A percentile compares a stretch with the other conserved stretches of the same genome.
Conservation (phyloP, 306 rosid species). For the Dalbergia oliveri region DNA sequence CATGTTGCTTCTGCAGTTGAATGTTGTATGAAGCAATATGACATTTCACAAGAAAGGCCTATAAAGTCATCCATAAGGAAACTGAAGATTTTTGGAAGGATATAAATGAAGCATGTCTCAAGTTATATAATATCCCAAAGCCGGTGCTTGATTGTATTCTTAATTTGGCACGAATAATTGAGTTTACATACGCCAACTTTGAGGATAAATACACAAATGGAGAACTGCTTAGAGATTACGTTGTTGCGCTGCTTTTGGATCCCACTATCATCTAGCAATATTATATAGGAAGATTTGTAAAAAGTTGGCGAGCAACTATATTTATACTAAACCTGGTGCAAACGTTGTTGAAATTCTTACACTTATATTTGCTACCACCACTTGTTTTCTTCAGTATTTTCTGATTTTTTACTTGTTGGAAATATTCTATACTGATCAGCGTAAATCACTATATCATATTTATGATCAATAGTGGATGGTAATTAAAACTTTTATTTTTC, state of each 20-base stretch:
- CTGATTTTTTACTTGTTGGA: too few relatives aligned
- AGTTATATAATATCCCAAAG: constrained; percentile 40
- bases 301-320: background rate
- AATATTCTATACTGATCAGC: too few relatives aligned
- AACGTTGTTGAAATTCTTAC: background rate
- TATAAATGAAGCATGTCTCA: constrained; percentile 54
- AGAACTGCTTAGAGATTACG: constrained; percentile 28
- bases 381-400: too few relatives aligned
- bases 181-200: constrained; percentile 42
- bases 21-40: constrained; percentile 55
- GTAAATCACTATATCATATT: too few relatives aligned
- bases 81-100: constrained; percentile 48
- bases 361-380: too few relatives aligned
- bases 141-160: constrained; percentile 42
- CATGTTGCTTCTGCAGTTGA: constrained; percentile 49
- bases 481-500: too few relatives aligned
- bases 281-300: too few relatives aligned
- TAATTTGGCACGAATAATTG: constrained; percentile 49
- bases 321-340: background rate
- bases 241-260: constrained; percentile 42
- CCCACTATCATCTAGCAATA: background rate
- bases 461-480: too few relatives aligned
- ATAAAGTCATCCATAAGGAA: constrained; percentile 27
- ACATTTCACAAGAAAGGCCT: constrained; percentile 38
- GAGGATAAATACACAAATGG: constrained; percentile 38